Conservation (phyloP, 1,284 basidiomycete genomes). For the Apiotrichum sp. region DNA sequence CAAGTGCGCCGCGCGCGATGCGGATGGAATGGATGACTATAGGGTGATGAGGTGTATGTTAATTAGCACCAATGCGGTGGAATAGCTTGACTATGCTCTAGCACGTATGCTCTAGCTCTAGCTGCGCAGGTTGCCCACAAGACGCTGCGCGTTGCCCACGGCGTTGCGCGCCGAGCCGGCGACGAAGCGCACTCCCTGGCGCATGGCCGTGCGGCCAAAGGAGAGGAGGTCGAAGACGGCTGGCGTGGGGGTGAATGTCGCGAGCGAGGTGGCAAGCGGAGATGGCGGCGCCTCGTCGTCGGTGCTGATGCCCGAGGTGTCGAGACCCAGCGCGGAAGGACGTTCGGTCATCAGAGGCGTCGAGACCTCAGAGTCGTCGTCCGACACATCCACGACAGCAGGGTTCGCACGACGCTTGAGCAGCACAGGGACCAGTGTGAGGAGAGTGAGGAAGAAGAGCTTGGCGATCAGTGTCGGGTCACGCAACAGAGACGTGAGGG, state of each 20-base stretch:
- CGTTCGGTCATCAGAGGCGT: slow-evolving; percentile 4
- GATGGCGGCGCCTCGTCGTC: slow-evolving; percentile 22
- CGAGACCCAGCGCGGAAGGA: slow-evolving; percentile 10
- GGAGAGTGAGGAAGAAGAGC: slow-evolving; percentile 42
- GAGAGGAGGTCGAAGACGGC: slow-evolving; percentile 38
- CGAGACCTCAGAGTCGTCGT: slow-evolving; percentile 6
- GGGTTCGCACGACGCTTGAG: slow-evolving; percentile 34
- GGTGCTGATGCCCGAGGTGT: neutral
- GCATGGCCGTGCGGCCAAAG: slow-evolving; percentile 32
- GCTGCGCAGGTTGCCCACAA: slow-evolving; percentile 5
- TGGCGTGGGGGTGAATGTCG: slow-evolving; percentile 40
- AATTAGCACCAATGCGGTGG: neutral
- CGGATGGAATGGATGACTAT: too few relatives aligned
- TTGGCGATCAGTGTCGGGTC: slow-evolving; percentile 47
- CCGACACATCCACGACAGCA: neutral
- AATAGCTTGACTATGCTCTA: neutral
- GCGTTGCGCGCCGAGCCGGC: slow-evolving; percentile 9
- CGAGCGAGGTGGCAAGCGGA: slow-evolving; percentile 30
- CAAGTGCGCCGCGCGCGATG: too few relatives aligned
- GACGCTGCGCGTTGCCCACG: neutral
- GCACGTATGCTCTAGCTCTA: neutral
- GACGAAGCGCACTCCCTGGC: slow-evolving; percentile 27
- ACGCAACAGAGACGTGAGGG: slow-evolving; percentile 42
- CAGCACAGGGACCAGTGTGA: slow-evolving; percentile 46
- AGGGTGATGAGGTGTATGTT: too few relatives aligned